Evolutionary conservation across 208 protist species (phyloP), one percentile per base, ranked within the genome.

Genomic region (Crithidia acanthocephali): DNA sequence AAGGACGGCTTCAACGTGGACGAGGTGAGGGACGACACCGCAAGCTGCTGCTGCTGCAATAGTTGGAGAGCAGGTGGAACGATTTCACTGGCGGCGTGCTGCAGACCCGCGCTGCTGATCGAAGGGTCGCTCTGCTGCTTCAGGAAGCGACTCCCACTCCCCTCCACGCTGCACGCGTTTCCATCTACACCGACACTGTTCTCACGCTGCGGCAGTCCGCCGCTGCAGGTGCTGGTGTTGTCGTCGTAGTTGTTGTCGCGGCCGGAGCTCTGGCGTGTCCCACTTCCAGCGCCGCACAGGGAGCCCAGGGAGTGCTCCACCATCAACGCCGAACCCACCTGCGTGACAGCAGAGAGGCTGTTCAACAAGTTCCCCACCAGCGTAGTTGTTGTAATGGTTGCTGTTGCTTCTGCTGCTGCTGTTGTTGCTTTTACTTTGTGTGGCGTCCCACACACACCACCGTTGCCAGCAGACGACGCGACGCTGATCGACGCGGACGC

Each of bases 1-100:
- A 74, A 74, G 1, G 51, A 68, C 20, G 69, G 62, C 42, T 67
- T 59, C 30, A 32, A n/a, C 0, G 5, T n/a, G 3, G 20, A 0
- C 25, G 35, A 5, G 13, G 11, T 0, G 40, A 28, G 13, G 22
- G 28, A 1, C 25, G 42, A 7, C 11, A 35, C 0, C 25, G n/a
- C 16, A 10, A 13, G 42, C 10, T 40, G 15, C 10, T 2, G 44
- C 33, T 25, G 42, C n/a, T 13, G 33, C 51, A 7, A 32, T 32
- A 8, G n/a, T n/a, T n/a, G n/a, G n/a, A n/a, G n/a, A n/a, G n/a
- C n/a, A n/a, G n/a, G n/a, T n/a, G n/a, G n/a, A n/a, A n/a, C n/a
- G n/a, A n/a, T n/a, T n/a, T n/a, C n/a, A n/a, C n/a, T n/a, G n/a
- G n/a, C n/a, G n/a, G n/a, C n/a, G n/a, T n/a, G n/a, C n/a, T n/a